Percentiles rank a stretch among this genome's conserved stretches.
phyloP scores from a whole-genome alignment of 257 asterid species.

The Scutellaria baicalensis region DNA sequence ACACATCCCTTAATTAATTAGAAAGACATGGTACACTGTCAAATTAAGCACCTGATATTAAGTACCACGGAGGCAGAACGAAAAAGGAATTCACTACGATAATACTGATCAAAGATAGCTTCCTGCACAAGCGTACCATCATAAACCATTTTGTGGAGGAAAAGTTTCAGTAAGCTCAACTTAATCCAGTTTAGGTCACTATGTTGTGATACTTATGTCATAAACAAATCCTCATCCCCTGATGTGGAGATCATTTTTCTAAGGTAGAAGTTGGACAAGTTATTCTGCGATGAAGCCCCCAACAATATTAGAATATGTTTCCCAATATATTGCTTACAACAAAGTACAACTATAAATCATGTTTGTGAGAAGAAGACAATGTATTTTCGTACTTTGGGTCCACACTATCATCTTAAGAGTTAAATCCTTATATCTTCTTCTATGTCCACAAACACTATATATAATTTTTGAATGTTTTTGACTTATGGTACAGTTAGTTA shows the following conservation, averaged over 20 bases:
- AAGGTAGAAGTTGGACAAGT: background rate
- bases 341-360: background rate
- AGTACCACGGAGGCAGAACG: background rate
- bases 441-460: background rate
- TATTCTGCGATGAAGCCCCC: constrained; percentile 12
- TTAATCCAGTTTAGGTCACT: background rate
- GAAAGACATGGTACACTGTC: background rate
- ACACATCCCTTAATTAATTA: background rate
- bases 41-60: background rate
- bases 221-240: background rate
- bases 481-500: background rate
- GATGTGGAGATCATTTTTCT: constrained; percentile 4
- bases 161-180: background rate
- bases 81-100: constrained; percentile 2
- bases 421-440: background rate
- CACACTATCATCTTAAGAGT: background rate
- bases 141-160: background rate
- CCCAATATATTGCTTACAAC: background rate
- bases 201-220: background rate
- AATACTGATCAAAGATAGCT: background rate
- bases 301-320: background rate
- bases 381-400: background rate
- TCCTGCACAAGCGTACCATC: background rate
- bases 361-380: background rate
- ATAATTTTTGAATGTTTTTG: background rate